Conservation (phyloP, 441 rosid genomes). For the Populus trichocarpa region DNA sequence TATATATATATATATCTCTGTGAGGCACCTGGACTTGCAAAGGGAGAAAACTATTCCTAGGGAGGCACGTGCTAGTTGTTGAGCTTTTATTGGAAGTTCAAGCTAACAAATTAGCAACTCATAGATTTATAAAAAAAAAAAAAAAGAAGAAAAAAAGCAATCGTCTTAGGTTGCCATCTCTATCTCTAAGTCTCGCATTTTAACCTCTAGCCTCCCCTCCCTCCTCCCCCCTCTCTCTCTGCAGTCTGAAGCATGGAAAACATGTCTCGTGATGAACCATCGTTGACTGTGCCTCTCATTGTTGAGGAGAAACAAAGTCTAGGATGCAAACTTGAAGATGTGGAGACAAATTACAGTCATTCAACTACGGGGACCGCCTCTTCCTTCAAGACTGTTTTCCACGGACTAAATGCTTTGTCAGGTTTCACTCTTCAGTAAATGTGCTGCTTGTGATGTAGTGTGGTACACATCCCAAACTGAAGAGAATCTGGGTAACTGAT, state of each 20-base stretch:
- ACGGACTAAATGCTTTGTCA: slow-evolving; percentile 85
- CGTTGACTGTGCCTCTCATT: slow-evolving; percentile 32
- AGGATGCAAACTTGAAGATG: slow-evolving; percentile 17
- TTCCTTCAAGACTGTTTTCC: slow-evolving; percentile 64
- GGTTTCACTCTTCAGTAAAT: slow-evolving; percentile 32
- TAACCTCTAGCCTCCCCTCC: no score
- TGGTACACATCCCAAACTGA: background rate
- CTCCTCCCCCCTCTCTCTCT: background rate
- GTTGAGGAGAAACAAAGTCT: slow-evolving; percentile 17
- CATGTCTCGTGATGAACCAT: slow-evolving; percentile 13
- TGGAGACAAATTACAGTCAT: slow-evolving; percentile 21
- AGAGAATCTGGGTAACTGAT: background rate
- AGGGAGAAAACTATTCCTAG: no score
- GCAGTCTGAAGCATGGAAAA: slow-evolving; percentile 24
- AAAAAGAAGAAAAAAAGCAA: no score
- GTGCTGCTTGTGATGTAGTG: background rate
- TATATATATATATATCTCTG: no score
- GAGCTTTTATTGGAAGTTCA: no score
- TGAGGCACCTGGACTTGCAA: no score
- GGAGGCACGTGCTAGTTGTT: no score
- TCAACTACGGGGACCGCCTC: slow-evolving; percentile 32
- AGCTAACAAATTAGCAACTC: no score
- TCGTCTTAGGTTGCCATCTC: no score
- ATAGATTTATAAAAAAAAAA: no score
- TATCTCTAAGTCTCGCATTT: no score